Evolutionary conservation across 306 rosid species (phyloP).

Genomic region (Gillenia trifoliata): DNA sequence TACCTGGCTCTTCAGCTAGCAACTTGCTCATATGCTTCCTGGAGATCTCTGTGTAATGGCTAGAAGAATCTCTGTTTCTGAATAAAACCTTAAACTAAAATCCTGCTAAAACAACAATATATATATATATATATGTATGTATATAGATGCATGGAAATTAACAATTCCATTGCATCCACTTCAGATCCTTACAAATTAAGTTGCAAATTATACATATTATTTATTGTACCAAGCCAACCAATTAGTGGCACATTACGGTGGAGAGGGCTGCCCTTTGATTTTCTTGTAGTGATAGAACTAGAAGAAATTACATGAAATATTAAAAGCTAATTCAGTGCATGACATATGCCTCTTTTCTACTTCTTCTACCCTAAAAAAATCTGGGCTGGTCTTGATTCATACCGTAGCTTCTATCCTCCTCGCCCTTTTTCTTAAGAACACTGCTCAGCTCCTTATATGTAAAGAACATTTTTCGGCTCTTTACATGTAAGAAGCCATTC

Average conservation of each 20-base stretch:
- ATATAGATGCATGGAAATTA: background rate
- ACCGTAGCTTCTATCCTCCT: conserved; percentile 20
- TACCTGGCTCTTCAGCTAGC: background rate
- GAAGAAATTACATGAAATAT: conserved; percentile 25
- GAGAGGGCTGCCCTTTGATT: conserved; percentile 4
- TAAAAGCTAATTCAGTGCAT: conserved; percentile 3
- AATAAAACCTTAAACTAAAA: conserved; percentile 1
- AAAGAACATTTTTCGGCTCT: background rate
- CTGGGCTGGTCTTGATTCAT: conserved; percentile 16
- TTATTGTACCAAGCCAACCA: conserved; percentile 23
- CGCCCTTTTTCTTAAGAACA: too few relatives aligned
- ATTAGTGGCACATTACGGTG: conserved; percentile 11
- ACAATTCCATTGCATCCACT: background rate
- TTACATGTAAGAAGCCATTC: background rate
- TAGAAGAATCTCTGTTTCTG: conserved; percentile 6
- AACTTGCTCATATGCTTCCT: background rate
- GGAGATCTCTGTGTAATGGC: conserved; percentile 10
- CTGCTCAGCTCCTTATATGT: too few relatives aligned
- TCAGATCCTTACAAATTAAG: background rate
- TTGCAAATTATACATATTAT: conserved; percentile 16
- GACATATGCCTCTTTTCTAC: conserved; percentile 9
- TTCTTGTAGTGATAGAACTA: conserved; percentile 5
- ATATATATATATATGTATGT: background rate
- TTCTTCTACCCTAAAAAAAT: conserved; percentile 28
- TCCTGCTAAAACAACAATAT: background rate